Evolutionary conservation across 148 eudicot species (phyloP).

Genomic region (Polygonum maritimum): DNA sequence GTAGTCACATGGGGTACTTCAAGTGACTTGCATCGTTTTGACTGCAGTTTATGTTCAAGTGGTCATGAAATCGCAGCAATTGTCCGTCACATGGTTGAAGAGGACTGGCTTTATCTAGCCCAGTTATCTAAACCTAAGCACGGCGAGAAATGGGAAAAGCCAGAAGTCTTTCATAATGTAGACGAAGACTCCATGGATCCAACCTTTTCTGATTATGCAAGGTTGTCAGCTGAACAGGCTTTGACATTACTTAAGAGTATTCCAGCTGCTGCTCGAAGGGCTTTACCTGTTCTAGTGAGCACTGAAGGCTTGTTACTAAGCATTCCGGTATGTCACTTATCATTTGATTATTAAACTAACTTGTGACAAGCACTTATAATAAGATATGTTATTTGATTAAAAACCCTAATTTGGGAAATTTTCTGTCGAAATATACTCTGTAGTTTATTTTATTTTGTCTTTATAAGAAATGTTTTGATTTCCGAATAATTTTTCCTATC

Average conservation of each 20-base stretch:
- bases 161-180: neutral
- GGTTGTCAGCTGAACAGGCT: constrained; percentile 50
- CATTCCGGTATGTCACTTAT: constrained; percentile 47
- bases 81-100: constrained; percentile 70
- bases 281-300: constrained; percentile 63
- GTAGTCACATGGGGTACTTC: constrained; percentile 27
- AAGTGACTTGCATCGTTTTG: constrained; percentile 1
- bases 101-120: constrained; percentile 87
- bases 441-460: no score
- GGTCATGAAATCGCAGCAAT: constrained; percentile 29
- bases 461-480: neutral
- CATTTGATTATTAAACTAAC: neutral
- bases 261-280: constrained; percentile 80
- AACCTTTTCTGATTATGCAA: constrained; percentile 26
- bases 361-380: neutral
- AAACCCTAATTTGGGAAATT: no score
- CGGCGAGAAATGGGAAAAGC: constrained; percentile 7
- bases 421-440: no score
- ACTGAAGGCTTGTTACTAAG: constrained; percentile 44
- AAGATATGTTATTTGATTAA: no score
- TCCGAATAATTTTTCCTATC: neutral
- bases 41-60: constrained; percentile 32
- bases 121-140: constrained; percentile 27
- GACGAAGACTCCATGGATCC: neutral
- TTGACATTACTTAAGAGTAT: constrained; percentile 52